phyloP scores from a whole-genome alignment of 2,329 filamentous ascomycete species.

The Epichloe bromicola region DNA sequence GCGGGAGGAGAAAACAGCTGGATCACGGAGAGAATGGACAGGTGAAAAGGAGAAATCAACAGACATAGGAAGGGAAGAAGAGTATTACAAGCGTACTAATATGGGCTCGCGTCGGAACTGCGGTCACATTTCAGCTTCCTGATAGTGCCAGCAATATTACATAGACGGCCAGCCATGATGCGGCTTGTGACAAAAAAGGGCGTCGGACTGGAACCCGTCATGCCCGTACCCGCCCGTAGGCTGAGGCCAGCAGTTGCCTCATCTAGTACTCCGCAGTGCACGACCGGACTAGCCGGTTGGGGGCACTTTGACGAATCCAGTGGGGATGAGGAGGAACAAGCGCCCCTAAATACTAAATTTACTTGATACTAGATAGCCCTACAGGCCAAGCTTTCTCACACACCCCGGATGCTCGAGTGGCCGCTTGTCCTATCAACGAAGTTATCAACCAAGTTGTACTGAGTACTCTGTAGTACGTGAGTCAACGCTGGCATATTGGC shows the following conservation, averaged over 20 bases:
- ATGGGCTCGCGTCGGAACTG: neutral
- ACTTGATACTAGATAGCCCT: no score
- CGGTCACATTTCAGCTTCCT: neutral
- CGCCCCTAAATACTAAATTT: no score
- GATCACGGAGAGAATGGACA: neutral
- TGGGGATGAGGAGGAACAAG: no score
- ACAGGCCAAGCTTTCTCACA: neutral
- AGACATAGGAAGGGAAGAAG: neutral
- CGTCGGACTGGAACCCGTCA: neutral
- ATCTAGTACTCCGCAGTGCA: neutral
- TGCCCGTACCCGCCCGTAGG: no score
- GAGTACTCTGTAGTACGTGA: neutral
- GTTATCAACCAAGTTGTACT: no score
- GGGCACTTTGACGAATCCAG: no score
- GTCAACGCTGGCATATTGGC: neutral
- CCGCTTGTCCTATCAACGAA: no score
- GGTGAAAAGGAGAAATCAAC: neutral
- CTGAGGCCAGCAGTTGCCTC: no score
- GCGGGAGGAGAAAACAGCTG: no score
- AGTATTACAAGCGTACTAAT: neutral
- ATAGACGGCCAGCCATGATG: neutral
- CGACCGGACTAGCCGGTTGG: no score
- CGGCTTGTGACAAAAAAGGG: neutral
- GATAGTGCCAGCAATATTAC: neutral
- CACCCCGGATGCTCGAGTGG: neutral